Conservation (phyloP, 2,329 filamentous ascomycete genomes). For the Emergomyces africanus region DNA sequence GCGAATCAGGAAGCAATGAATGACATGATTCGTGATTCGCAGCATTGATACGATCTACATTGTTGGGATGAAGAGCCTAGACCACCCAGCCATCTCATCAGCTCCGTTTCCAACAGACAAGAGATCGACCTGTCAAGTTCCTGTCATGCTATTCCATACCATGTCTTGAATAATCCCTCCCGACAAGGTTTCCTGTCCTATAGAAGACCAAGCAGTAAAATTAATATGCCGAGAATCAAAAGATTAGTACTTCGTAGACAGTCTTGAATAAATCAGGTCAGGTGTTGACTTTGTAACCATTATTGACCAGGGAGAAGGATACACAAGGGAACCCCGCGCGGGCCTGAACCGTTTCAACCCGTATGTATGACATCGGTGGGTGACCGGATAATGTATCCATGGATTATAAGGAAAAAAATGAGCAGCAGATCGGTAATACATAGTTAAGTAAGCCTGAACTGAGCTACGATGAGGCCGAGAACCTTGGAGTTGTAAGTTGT, state of each 20-base stretch:
- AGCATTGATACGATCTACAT: not conserved
- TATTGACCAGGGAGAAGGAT: not conserved
- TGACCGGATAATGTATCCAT: not conserved
- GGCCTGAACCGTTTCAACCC: too few relatives aligned
- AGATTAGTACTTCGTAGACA: too few relatives aligned
- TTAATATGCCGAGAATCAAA: too few relatives aligned
- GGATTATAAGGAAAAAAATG: not conserved
- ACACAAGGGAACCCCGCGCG: not conserved
- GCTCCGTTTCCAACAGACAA: not conserved
- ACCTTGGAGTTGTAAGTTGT: too few relatives aligned
- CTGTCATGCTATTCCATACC: not conserved
- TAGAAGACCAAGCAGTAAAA: not conserved
- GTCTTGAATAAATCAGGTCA: too few relatives aligned
- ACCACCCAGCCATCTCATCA: not conserved
- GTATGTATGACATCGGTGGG: not conserved
- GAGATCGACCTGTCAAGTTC: too few relatives aligned
- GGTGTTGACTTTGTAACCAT: too few relatives aligned
- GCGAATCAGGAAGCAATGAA: not conserved
- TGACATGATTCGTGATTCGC: too few relatives aligned
- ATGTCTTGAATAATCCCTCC: not conserved
- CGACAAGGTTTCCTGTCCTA: not conserved
- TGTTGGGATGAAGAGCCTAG: not conserved
- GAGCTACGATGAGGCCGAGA: too few relatives aligned
- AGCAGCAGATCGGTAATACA: not conserved
- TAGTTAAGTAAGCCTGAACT: not conserved